Conservation (phyloP, 495 filamentous ascomycete species). For the Pseudomonodictys pantanalensis region DNA sequence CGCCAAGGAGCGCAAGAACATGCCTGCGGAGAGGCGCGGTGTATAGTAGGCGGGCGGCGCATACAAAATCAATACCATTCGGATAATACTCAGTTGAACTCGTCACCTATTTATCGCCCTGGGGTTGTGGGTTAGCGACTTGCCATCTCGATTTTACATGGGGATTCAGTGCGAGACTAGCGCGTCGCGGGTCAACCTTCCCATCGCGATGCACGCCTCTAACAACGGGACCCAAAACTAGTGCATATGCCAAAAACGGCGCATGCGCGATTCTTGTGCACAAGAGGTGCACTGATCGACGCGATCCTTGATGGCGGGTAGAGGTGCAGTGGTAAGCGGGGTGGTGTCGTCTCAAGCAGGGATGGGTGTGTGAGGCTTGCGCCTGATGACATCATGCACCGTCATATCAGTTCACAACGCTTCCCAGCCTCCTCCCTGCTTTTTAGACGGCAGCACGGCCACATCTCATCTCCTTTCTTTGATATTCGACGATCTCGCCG, state of each 20-base stretch:
- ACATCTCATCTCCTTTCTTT: conserved; percentile 3
- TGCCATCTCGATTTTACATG: too few species aligned
- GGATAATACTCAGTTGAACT: neutral
- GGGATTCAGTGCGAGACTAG: too few species aligned
- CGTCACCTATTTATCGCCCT: neutral
- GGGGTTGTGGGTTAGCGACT: too few species aligned
- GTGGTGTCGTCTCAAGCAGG: conserved; percentile 17
- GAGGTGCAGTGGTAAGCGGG: conserved; percentile 3
- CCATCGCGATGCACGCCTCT: too few species aligned
- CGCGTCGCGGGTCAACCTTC: too few species aligned
- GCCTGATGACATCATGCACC: conserved; percentile 22
- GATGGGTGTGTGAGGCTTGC: neutral
- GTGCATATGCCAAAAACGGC: too few species aligned
- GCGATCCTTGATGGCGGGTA: conserved; percentile 8
- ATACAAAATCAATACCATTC: neutral
- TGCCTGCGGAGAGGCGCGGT: conserved; percentile 59
- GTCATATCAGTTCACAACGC: conserved; percentile 16
- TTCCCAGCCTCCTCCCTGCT: conserved; percentile 20
- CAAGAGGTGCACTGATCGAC: conserved; percentile 1
- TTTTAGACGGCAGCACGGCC: conserved; percentile 15
- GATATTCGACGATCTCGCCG: neutral
- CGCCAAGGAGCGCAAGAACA: conserved; percentile 72
- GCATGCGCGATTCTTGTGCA: too few species aligned
- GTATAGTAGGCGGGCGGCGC: neutral
- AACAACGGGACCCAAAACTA: too few species aligned